Evolutionary conservation across 2,329 filamentous ascomycete genomes (phyloP), one percentile per base, ranked within the genome.

Genomic region (Aureobasidium sp.): DNA sequence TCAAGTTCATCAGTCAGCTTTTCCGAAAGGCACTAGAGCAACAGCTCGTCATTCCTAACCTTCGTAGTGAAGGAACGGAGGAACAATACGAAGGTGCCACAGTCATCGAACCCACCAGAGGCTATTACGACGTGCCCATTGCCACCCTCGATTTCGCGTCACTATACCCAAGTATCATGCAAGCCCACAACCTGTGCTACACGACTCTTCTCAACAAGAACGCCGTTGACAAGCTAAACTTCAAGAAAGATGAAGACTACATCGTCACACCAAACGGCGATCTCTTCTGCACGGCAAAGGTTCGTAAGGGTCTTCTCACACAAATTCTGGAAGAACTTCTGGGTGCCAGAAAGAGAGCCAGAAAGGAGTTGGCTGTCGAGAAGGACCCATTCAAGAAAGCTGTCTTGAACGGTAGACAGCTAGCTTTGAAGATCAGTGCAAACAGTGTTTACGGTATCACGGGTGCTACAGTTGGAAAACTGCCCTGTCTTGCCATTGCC

Each of bases 121-220:
- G 90, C 36, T 99, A 96, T 75, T 97, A 99, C 74, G 87, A 94
- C 69, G 90, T 96, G 30, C 94, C 94, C 1, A 89, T 99, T 65
- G 94, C 94, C 1, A 99, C 94, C 0, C 86, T 99, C 47, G 94
- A 99, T 90, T 99, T 99, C 68, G 94, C 94, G 6, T 97, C 94
- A 36, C 86, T 99, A 65, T 99, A 99, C 69, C 94, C 94, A 27
- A 97, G 92, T 78, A 99, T 99, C 71, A 99, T 99, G 74, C 93
- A 97, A 76, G 94, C 94, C 0, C 94, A 99, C 77, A 99, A 99
- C 68, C 84, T 99, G 27, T 99, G 94, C 75, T 99, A 99, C 73
- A 99, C 94, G 0, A 99, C 94, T 0, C 79, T 97, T 36, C 77
- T 97, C 45, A 92, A 89, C 72, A 91, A 90, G 73, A 83, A 78